Evolutionary conservation across 441 rosid species (phyloP).

Genomic region (Pelargonium australe): DNA sequence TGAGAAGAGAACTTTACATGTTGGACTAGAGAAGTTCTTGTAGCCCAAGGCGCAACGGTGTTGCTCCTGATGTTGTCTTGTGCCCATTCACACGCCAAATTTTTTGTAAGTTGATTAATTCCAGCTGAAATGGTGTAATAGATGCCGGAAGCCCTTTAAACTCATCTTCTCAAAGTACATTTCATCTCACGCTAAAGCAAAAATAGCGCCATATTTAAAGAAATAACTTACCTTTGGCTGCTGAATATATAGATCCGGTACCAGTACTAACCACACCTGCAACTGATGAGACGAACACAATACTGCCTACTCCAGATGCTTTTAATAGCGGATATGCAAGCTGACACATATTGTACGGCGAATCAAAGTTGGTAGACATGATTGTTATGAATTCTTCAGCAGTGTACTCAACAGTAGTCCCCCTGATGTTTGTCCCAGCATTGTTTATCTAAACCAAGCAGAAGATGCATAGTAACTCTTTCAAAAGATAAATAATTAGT

Average conservation of each 20-base stretch:
- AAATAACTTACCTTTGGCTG: constrained; percentile 50
- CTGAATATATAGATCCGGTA: constrained; percentile 61
- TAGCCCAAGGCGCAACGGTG: constrained; percentile 80
- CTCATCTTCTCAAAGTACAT: no score
- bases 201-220: background rate
- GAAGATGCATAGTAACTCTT: constrained; percentile 2
- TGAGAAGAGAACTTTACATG: constrained; percentile 34
- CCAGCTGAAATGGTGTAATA: constrained; percentile 47
- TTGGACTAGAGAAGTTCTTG: constrained; percentile 63
- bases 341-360: constrained; percentile 70
- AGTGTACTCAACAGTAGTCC: constrained; percentile 61
- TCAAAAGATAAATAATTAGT: background rate
- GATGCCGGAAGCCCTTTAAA: no score
- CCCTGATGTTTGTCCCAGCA: constrained; percentile 73
- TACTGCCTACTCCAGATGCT: constrained; percentile 61
- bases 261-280: constrained; percentile 42
- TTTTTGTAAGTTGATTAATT: constrained; percentile 70
- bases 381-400: constrained; percentile 50
- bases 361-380: constrained; percentile 62
- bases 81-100: constrained; percentile 93
- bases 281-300: constrained; percentile 81
- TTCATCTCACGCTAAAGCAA: no score
- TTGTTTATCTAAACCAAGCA: constrained; percentile 49
- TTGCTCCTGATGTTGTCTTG: constrained; percentile 76
- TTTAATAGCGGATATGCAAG: constrained; percentile 78